Evolutionary conservation across 2,329 filamentous ascomycete genomes (phyloP).

Genomic region (Fusarium graminum): DNA sequence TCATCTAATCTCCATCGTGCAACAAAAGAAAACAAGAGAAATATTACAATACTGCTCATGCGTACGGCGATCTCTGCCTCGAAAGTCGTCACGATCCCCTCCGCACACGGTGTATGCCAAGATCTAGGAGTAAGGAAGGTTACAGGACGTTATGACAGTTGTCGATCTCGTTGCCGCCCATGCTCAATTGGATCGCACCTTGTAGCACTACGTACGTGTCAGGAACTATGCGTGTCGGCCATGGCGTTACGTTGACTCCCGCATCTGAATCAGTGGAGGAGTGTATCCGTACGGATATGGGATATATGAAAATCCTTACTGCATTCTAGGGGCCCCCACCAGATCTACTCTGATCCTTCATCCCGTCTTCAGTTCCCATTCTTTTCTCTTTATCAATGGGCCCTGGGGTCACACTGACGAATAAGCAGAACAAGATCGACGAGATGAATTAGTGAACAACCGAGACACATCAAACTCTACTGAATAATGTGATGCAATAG

Average conservation of each 20-base stretch:
- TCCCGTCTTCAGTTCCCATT: slow-evolving; percentile 7
- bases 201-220: background rate
- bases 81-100: slow-evolving; percentile 31
- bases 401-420: background rate
- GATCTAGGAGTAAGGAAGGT: slow-evolving; percentile 6
- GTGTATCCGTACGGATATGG: background rate
- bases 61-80: slow-evolving; percentile 28
- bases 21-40: slow-evolving; percentile 9
- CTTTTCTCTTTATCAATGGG: slow-evolving; percentile 9
- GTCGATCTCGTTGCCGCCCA: slow-evolving; percentile 13
- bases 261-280: background rate
- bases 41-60: slow-evolving; percentile 1
- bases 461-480: slow-evolving; percentile 15
- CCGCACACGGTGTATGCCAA: slow-evolving; percentile 17
- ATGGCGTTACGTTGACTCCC: slow-evolving; percentile 7
- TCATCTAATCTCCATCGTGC: slow-evolving; percentile 37
- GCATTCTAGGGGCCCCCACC: background rate
- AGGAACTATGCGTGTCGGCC: background rate
- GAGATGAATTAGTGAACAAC: background rate
- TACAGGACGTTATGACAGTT: slow-evolving; percentile 9
- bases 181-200: background rate
- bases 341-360: slow-evolving; percentile 6
- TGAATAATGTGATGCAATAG: slow-evolving; percentile 18
- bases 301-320: slow-evolving; percentile 7
- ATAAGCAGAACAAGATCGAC: slow-evolving; percentile 7